phyloP scores from a whole-genome alignment of 345 rosid genomes.

The Noccaea caerulescens region DNA sequence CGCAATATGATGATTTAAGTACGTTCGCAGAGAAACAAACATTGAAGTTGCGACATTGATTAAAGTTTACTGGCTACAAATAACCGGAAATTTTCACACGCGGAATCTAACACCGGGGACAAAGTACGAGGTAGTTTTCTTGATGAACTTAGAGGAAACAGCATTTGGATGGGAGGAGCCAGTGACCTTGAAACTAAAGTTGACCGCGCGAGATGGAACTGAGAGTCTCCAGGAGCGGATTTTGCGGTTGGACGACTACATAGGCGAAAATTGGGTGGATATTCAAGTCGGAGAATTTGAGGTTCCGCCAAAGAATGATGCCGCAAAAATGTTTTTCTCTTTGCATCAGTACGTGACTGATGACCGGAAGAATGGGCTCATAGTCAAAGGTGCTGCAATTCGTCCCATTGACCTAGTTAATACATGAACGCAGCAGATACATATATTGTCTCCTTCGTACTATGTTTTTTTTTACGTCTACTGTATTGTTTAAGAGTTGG shows the following conservation, averaged over 20 bases:
- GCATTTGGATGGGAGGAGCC: conserved; percentile 17
- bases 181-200: not conserved
- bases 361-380: conserved; percentile 3
- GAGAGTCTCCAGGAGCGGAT: conserved; percentile 2
- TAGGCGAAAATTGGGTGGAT: conserved; percentile 1
- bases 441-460: no score
- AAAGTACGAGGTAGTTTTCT: conserved; percentile 11
- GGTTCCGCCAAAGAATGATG: not conserved
- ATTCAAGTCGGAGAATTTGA: conserved; percentile 7
- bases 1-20: not conserved
- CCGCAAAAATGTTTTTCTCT: not conserved
- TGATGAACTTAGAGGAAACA: not conserved
- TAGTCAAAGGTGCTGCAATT: conserved; percentile 9
- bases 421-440: not conserved
- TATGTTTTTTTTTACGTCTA: no score
- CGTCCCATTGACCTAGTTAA: not conserved
- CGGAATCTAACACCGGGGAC: conserved; percentile 12
- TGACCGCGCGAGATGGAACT: not conserved
- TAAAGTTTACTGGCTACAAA: conserved; percentile 9
- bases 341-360: not conserved
- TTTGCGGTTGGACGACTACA: not conserved
- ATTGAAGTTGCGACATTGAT: conserved; percentile 5
- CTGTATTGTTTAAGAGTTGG: no score
- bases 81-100: not conserved
- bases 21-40: not conserved